Percentiles rank a stretch among this genome's conserved stretches.
Evolutionary conservation across 495 filamentous ascomycete species (phyloP).

Genomic region (Pseudotulostoma volvatum): DNA sequence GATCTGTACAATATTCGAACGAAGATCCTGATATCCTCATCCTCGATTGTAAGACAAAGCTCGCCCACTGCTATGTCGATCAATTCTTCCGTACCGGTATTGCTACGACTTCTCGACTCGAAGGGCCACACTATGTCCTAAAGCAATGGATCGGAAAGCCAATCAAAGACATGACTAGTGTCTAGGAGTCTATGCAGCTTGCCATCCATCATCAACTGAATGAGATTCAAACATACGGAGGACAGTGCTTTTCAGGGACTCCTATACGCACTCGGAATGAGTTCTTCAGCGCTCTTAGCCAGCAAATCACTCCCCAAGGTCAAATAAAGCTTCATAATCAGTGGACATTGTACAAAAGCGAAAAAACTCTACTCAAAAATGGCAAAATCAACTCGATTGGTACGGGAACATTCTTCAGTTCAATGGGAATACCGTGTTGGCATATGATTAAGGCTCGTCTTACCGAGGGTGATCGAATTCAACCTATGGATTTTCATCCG

Average conservation of each 20-base stretch:
- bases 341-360: neutral
- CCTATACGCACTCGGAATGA: neutral
- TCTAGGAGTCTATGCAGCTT: neutral
- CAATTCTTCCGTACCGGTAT: neutral
- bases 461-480: neutral
- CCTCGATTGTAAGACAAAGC: conserved; percentile 8
- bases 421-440: neutral
- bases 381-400: neutral
- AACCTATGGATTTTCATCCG: neutral
- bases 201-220: neutral
- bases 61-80: neutral
- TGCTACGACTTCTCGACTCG: neutral
- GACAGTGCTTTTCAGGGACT: neutral
- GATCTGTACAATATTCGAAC: neutral
- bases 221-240: neutral
- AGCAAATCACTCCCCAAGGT: too few species aligned
- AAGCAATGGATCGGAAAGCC: neutral
- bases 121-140: neutral
- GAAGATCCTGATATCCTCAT: conserved; percentile 5
- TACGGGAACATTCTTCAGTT: neutral
- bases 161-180: neutral
- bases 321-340: too few species aligned
- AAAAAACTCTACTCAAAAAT: neutral
- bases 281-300: neutral
- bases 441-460: neutral